These are phyloP conservation scores for Canariomyces notabilis DNA, from an alignment of 2,329 filamentous ascomycete genomes.

Conservation along the genomic window DNA sequence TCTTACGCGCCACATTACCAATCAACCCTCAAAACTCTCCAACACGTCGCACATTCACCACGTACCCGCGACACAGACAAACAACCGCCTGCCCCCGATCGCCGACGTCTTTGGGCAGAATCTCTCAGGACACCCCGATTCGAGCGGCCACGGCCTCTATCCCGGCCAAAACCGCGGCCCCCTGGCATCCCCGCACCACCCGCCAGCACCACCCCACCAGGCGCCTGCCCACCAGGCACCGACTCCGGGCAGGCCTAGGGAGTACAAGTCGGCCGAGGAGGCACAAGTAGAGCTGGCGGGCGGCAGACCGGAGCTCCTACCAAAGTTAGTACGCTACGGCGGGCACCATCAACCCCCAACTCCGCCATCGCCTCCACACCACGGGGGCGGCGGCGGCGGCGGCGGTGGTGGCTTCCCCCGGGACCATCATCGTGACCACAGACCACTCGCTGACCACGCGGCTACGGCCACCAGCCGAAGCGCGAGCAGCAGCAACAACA, in stretches of 20 bases:
- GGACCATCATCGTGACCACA: conserved; percentile 17
- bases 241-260: conserved; percentile 62
- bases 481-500: conserved; percentile 6
- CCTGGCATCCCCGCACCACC: conserved; percentile 72
- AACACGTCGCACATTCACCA: conserved; percentile 89
- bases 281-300: conserved; percentile 85
- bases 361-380: conserved; percentile 68
- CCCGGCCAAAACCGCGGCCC: conserved; percentile 62
- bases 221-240: conserved; percentile 36
- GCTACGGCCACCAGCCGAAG: conserved; percentile 41
- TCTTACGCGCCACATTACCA: conserved; percentile 69
- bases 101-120: conserved; percentile 89
- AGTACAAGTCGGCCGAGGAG: conserved; percentile 94
- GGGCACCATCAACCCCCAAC: conserved; percentile 91
- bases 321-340: conserved; percentile 91
- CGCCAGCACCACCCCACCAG: conserved; percentile 37
- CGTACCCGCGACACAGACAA: conserved; percentile 79
- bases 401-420: too few species aligned
- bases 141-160: conserved; percentile 46
- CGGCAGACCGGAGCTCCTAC: conserved; percentile 86
- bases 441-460: conserved; percentile 1
- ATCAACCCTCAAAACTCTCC: conserved; percentile 76
- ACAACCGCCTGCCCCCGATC: conserved; percentile 88
- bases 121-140: conserved; percentile 58
- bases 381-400: too few species aligned